These are phyloP conservation scores for Nowakowskiella sp. DNA, from an alignment of 192 early-diverging fungal species.

Conservation along the genomic window DNA sequence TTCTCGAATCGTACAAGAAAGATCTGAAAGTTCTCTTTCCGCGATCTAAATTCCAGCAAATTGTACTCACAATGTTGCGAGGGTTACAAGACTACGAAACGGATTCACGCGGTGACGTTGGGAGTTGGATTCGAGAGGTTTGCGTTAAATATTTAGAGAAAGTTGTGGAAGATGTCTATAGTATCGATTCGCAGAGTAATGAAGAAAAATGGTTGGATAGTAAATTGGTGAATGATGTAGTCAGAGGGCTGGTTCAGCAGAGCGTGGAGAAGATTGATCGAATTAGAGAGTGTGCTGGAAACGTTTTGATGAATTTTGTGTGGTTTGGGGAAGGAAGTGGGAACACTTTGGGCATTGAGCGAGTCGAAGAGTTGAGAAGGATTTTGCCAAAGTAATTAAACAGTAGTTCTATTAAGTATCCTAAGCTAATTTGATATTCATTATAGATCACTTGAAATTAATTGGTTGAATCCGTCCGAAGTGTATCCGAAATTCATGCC, in stretches of 20 bases:
- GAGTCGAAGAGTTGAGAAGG: background rate
- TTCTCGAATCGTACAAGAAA: constrained; percentile 22
- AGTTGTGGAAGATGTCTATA: constrained; percentile 32
- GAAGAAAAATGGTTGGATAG: constrained; percentile 18
- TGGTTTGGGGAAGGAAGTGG: constrained; percentile 12
- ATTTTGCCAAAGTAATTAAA: no score
- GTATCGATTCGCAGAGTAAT: constrained; percentile 28
- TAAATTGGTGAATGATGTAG: constrained; percentile 26
- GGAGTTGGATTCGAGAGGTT: constrained; percentile 81
- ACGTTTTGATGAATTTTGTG: constrained; percentile 45
- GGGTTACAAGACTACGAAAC: constrained; percentile 64
- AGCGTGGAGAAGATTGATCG: constrained; percentile 90
- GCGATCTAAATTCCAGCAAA: background rate
- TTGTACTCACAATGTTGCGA: constrained; percentile 8
- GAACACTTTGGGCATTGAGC: no score
- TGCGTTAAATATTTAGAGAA: constrained; percentile 51
- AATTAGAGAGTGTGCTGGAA: constrained; percentile 66
- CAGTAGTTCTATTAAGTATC: no score
- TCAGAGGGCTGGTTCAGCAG: constrained; percentile 57
- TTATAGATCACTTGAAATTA: constrained; percentile 33
- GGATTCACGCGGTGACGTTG: constrained; percentile 92
- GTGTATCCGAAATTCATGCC: constrained; percentile 57
- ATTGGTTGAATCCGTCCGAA: constrained; percentile 54
- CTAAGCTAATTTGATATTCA: no score
- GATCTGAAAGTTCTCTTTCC: background rate